Conservation (phyloP, 2,329 filamentous ascomycete genomes). For the Aspergillus sp. region DNA sequence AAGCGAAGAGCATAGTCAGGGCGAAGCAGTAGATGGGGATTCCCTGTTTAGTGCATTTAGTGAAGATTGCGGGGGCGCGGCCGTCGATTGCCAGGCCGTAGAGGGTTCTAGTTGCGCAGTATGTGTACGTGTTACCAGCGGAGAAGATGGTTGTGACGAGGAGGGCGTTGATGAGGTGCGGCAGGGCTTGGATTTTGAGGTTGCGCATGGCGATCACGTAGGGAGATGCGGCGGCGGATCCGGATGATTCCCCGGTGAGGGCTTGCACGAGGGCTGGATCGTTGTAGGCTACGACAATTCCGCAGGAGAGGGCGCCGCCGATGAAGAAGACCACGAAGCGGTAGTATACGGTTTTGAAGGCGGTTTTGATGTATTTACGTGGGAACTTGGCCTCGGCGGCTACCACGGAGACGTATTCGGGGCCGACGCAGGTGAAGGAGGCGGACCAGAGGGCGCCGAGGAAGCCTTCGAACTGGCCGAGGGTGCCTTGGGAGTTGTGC, state of each 20-base stretch:
- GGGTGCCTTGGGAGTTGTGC: slow-evolving; percentile 57
- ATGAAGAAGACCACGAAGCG: slow-evolving; percentile 71
- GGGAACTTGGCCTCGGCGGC: slow-evolving; percentile 68
- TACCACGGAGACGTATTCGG: slow-evolving; percentile 59
- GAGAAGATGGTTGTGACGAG: slow-evolving; percentile 56
- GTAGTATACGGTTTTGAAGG: slow-evolving; percentile 73
- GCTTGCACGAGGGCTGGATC: slow-evolving; percentile 12
- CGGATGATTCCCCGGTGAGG: too few relatives aligned
- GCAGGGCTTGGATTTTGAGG: slow-evolving; percentile 53
- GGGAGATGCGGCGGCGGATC: slow-evolving; percentile 56
- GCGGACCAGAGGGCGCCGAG: slow-evolving; percentile 70
- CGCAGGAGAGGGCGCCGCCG: slow-evolving; percentile 66
- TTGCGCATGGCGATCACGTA: slow-evolving; percentile 64
- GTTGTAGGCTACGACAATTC: slow-evolving; percentile 66
- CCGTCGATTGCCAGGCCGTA: slow-evolving; percentile 56
- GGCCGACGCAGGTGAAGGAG: slow-evolving; percentile 61
- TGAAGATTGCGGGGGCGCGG: slow-evolving; percentile 54
- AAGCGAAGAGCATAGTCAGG: neutral
- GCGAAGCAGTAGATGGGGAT: slow-evolving; percentile 57
- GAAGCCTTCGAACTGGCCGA: slow-evolving; percentile 55
- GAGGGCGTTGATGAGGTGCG: slow-evolving; percentile 60
- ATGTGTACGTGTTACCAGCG: slow-evolving; percentile 57
- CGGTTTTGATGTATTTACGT: slow-evolving; percentile 63
- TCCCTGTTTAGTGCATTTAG: slow-evolving; percentile 60
- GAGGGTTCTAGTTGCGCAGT: slow-evolving; percentile 53